Evolutionary conservation across 164 flowering plant genomes (phyloP).

Genomic region (Taxillus chinensis): DNA sequence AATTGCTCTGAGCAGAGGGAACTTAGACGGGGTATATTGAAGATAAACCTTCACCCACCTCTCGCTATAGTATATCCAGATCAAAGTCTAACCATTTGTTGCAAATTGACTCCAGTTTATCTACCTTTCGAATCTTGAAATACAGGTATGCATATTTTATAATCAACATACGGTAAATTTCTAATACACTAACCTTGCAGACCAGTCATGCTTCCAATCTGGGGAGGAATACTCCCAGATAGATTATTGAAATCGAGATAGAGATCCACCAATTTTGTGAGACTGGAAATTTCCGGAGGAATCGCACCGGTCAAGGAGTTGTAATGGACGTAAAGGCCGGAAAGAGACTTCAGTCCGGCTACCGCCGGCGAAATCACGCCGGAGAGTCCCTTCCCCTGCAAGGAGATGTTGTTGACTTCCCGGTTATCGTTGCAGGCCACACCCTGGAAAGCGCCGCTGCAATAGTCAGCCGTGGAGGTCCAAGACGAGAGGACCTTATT

Average conservation of each 20-base stretch:
- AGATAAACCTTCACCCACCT: too few relatives aligned
- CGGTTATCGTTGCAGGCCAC: constrained; percentile 52
- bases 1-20: too few relatives aligned
- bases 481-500: constrained; percentile 38
- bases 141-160: too few relatives aligned
- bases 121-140: too few relatives aligned
- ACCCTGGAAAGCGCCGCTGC: constrained; percentile 41
- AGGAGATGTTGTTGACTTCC: constrained; percentile 54
- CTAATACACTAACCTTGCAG: constrained; percentile 43
- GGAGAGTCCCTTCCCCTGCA: constrained; percentile 46
- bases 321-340: constrained; percentile 63
- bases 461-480: constrained; percentile 42
- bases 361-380: constrained; percentile 46
- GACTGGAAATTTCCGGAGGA: constrained; percentile 37
- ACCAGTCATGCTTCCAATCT: constrained; percentile 41
- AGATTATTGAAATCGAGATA: constrained; percentile 53
- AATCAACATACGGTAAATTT: too few relatives aligned
- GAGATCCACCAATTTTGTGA: constrained; percentile 51
- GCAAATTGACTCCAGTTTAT: too few relatives aligned
- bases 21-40: too few relatives aligned
- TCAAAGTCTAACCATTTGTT: too few relatives aligned
- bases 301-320: constrained; percentile 47
- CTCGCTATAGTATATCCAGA: too few relatives aligned
- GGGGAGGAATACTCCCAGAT: constrained; percentile 40
- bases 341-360: constrained; percentile 38